Conservation (phyloP, 768 basidiomycete genomes). For the Coprinopsis strossmayeri region DNA sequence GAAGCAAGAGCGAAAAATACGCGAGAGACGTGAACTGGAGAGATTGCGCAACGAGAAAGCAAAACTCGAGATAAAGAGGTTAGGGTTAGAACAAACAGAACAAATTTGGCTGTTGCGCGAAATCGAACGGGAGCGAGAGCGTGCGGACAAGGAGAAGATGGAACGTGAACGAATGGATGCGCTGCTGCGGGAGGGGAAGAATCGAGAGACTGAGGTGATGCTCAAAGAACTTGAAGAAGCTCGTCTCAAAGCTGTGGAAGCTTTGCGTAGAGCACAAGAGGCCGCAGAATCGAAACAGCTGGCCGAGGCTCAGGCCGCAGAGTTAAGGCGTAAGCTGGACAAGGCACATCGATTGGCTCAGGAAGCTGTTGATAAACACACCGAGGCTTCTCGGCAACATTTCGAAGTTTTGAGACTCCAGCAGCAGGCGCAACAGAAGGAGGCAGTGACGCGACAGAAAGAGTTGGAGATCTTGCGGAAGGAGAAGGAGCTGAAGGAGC, state of each 20-base stretch:
- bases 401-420: constrained; percentile 1
- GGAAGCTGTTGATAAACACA: background rate
- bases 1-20: background rate
- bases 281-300: background rate
- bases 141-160: no score
- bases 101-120: no score
- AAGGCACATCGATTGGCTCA: constrained; percentile 3
- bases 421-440: background rate
- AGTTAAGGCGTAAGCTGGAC: background rate
- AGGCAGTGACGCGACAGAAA: background rate
- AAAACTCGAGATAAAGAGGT: no score
- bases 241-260: background rate
- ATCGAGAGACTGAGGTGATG: constrained; percentile 4
- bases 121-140: background rate
- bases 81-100: no score
- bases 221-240: background rate
- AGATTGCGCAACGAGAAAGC: background rate
- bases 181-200: constrained; percentile 4
- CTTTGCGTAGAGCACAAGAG: constrained; percentile 1
- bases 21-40: background rate
- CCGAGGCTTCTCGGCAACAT: background rate
- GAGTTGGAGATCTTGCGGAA: constrained; percentile 2
- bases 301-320: background rate
- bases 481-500: constrained; percentile 8
- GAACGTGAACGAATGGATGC: no score